Evolutionary conservation across 306 rosid genomes (phyloP), one percentile per base, ranked within the genome.

Genomic region (Gastrolobium bilobum): DNA sequence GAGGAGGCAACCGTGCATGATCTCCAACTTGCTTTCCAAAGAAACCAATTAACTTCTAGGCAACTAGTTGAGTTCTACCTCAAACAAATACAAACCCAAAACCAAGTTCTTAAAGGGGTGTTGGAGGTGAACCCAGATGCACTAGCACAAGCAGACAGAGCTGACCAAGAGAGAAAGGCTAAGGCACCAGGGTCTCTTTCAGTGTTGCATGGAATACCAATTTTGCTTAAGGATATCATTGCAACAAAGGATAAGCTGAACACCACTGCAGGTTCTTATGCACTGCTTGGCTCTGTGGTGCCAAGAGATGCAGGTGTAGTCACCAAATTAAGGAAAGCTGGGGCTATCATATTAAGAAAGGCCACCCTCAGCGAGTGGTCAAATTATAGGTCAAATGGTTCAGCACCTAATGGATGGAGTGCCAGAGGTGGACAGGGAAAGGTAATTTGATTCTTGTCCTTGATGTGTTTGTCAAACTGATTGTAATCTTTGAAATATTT

Each of bases 291-390:
- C 2, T 90, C 95, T 2, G 63, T 84, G 11, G 90, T 90, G 67
- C 87, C 91, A 13, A 85, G 88, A 34, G 97, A 92, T 75, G 91
- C 95, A 4, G 91, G 89, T 3, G 95, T 90, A 0, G 91, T 87
- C 44, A 7, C 73, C 2, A 88, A 51, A 87, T 62, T 92, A 73
- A 92, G 95, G 76, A 68, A 77, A 71, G 88, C 88, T 31, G 97
- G 97, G 5, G 97, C 97, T 7, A 65, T 92, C 72, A 87, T 92
- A 2, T 54, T 92, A 14, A 95, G 97, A 26, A 92, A 87, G 72
- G 90, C 93, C 9, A 90, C 62, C 10, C 38, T 92, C 47, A 83
- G 86, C 10, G 92, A 92, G 82, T 90, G 97, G 97, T 48, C 90
- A n/a, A 0, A 81, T 60, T 34, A 3, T 6, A 82, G 92, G 67